Percentiles rank a stretch among this genome's conserved stretches.
Evolutionary conservation across 345 rosid species (phyloP).

Genomic region (Ceriops tagal): DNA sequence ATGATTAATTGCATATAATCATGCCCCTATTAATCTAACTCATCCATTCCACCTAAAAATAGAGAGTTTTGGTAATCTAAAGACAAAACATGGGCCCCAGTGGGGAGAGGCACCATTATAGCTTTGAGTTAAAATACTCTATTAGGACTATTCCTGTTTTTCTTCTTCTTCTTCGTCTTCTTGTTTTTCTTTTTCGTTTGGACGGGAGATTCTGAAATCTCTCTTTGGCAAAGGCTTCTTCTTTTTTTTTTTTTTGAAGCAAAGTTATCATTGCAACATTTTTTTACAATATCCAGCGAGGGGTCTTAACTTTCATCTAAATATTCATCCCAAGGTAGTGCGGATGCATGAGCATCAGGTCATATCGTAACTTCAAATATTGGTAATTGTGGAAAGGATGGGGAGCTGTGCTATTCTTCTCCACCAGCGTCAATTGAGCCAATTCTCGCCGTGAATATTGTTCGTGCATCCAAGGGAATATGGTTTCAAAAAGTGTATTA

Average conservation of each 20-base stretch:
- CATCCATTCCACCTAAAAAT: too few species aligned
- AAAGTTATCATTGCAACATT: background rate
- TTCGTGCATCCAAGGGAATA: too few species aligned
- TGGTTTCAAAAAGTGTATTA: too few species aligned
- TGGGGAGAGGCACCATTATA: constrained; percentile 18
- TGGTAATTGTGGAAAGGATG: too few species aligned
- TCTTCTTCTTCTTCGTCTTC: background rate
- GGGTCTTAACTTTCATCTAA: constrained; percentile 18
- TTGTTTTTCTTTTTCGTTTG: too few species aligned
- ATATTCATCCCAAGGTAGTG: constrained; percentile 39
- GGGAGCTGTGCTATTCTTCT: too few species aligned
- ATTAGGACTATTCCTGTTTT: constrained; percentile 14
- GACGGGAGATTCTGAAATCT: background rate
- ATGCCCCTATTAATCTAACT: too few species aligned
- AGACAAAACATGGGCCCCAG: constrained; percentile 4
- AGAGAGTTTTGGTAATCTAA: constrained; percentile 8
- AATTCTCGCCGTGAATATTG: too few species aligned
- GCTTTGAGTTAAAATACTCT: constrained; percentile 6
- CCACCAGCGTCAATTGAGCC: too few species aligned
- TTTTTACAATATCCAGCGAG: constrained; percentile 3
- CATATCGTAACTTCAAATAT: too few species aligned
- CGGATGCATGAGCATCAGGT: constrained; percentile 16
- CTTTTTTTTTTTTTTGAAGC: constrained; percentile 2
- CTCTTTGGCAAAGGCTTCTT: background rate
- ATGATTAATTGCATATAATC: too few species aligned